phyloP scores from a whole-genome alignment of 352 stramenopile genomes.

The Globisporangium parvum region DNA sequence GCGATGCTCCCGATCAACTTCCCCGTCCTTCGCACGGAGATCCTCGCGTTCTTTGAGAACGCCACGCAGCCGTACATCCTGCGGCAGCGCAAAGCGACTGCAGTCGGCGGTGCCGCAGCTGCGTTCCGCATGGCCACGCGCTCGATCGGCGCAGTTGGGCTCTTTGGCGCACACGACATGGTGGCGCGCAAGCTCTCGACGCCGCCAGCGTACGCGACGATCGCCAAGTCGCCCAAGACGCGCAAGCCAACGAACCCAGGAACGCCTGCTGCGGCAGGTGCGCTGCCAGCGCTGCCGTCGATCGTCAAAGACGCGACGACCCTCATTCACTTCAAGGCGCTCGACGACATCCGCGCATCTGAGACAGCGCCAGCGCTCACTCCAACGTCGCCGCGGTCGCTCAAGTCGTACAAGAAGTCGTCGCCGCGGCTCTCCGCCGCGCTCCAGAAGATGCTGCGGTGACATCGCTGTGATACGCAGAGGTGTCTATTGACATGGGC shows the following conservation, averaged over 20 bases:
- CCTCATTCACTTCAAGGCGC: slow-evolving; percentile 10
- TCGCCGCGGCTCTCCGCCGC: slow-evolving; percentile 32
- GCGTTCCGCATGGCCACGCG: slow-evolving; percentile 18
- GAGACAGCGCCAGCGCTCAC: slow-evolving; percentile 23
- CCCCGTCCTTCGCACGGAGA: slow-evolving; percentile 39
- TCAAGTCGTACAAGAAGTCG: slow-evolving; percentile 39
- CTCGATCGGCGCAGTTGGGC: slow-evolving; percentile 35
- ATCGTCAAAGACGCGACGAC: slow-evolving; percentile 13
- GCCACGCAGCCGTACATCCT: slow-evolving; percentile 51
- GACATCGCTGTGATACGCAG: neutral
- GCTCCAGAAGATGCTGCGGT: slow-evolving; percentile 45
- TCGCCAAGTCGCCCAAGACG: slow-evolving; percentile 13
- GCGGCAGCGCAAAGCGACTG: slow-evolving; percentile 31
- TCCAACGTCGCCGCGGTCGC: slow-evolving; percentile 30
- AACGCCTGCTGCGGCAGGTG: neutral
- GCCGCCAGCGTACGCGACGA: slow-evolving; percentile 26
- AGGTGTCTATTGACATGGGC: neutral
- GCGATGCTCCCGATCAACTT: slow-evolving; percentile 55
- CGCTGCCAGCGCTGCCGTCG: slow-evolving; percentile 13
- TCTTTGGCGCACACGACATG: slow-evolving; percentile 31
- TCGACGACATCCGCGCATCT: slow-evolving; percentile 19
- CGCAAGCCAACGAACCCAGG: slow-evolving; percentile 22
- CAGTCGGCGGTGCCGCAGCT: slow-evolving; percentile 8
- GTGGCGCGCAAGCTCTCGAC: slow-evolving; percentile 28
- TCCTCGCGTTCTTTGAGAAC: slow-evolving; percentile 48